Evolutionary conservation across 306 rosid species (phyloP), one percentile per base, ranked within the genome.

Genomic region (Rosa chinensis): DNA sequence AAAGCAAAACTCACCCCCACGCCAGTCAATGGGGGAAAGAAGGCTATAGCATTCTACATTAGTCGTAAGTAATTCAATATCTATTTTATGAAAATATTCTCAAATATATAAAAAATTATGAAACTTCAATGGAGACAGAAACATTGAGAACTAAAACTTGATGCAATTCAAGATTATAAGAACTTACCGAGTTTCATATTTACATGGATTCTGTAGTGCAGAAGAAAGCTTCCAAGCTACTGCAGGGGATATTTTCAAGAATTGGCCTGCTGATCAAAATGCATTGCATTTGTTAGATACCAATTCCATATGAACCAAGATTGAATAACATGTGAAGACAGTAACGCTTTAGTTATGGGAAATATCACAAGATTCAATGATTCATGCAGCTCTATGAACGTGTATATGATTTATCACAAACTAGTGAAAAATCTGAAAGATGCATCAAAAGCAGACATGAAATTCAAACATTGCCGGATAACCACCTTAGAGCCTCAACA

Each of bases 111-210:
- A 10, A 9, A 58, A 40, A 11, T 13, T 56, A 39, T 16, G 40
- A 6, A 37, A 6, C 18, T 73, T 73, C 77, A 50, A 50, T 3
- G 20, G 61, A 55, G 48, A 53, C 67, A 43, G 52, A 69, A 44
- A 25, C 2, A 44, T 44, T 44, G 53, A 21, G 55, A 69, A 44
- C 4, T 44, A 45, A 40, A 40, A 6, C 49, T 62, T 5, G 18
- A 11, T 23, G 21, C 28, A 62, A 42, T 35, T 43, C 39, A 42
- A 5, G 72, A 67, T 44, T 49, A 49, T 49, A 49, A 58, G 53
- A 35, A 14, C 25, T 86, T 90, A 92, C 97, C 97, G 79, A 94
- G 86, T 89, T 92, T 94, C 98, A 92, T 94, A 66, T 83, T 88
- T 14, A 76, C 81, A 56, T 63, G 63, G 78, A 86, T 66, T 50